A percentile compares a stretch with the other conserved stretches of the same genome.
Conservation (phyloP, 2,329 filamentous ascomycete species). For the Pseudogymnoascus sp. region DNA sequence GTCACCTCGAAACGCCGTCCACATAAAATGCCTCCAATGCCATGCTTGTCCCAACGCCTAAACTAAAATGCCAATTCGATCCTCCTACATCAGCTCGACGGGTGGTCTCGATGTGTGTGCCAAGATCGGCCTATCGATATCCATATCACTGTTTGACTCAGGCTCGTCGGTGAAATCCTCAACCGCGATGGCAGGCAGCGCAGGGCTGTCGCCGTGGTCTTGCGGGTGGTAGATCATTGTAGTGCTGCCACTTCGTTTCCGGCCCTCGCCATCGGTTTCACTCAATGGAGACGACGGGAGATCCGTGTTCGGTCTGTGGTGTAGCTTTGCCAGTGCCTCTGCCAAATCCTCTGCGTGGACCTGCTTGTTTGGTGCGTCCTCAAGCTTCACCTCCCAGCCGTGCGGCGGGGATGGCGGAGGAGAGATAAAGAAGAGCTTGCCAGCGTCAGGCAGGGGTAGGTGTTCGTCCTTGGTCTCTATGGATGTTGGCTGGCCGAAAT, state of each 20-base stretch:
- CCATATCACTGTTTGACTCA: constrained; percentile 35
- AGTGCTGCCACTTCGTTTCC: constrained; percentile 51
- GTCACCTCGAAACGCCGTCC: neutral
- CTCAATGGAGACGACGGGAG: constrained; percentile 39
- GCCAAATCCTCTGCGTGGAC: constrained; percentile 64
- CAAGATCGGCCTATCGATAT: constrained; percentile 42
- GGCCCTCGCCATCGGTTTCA: constrained; percentile 24
- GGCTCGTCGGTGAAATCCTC: constrained; percentile 59
- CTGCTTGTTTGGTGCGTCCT: constrained; percentile 63
- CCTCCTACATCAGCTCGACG: constrained; percentile 53
- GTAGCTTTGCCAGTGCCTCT: constrained; percentile 56
- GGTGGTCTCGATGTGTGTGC: constrained; percentile 57
- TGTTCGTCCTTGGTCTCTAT: constrained; percentile 48
- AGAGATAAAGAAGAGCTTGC: constrained; percentile 67
- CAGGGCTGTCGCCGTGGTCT: constrained; percentile 47
- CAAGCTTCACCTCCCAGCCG: constrained; percentile 61
- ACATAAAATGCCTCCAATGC: neutral
- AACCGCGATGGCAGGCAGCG: constrained; percentile 58
- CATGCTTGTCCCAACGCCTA: neutral
- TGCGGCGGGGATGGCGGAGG: constrained; percentile 62
- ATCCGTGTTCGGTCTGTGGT: constrained; percentile 35
- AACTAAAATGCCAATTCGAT: neutral
- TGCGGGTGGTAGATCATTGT: constrained; percentile 59
- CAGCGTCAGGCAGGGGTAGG: constrained; percentile 59
- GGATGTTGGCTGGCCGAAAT: constrained; percentile 58